Conservation (phyloP, 1,139 yeast species). For the Dujonia santamariae region DNA sequence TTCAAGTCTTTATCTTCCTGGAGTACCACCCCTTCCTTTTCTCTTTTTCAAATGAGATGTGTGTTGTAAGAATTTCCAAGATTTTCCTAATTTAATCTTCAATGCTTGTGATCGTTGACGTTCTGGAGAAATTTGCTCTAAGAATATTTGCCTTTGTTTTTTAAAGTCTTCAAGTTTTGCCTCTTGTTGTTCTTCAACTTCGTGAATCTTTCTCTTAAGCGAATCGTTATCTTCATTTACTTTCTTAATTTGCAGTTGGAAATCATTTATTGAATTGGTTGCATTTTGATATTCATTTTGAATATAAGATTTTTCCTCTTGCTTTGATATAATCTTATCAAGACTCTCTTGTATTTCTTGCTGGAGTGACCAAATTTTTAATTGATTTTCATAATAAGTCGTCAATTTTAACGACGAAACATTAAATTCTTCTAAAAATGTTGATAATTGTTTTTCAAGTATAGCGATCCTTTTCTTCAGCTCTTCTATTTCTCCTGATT, state of each 20-base stretch:
- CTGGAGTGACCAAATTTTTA: constrained; percentile 39
- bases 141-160: constrained; percentile 19
- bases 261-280: constrained; percentile 49
- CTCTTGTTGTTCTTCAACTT: constrained; percentile 20
- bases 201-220: constrained; percentile 26
- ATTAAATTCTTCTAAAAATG: constrained; percentile 15
- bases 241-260: constrained; percentile 37
- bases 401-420: constrained; percentile 17
- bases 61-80: constrained; percentile 36
- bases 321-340: constrained; percentile 32
- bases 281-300: constrained; percentile 63
- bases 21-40: constrained; percentile 41
- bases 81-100: constrained; percentile 28
- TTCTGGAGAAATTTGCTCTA: constrained; percentile 23
- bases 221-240: constrained; percentile 21
- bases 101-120: constrained; percentile 22
- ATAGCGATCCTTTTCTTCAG: constrained; percentile 18
- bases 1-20: constrained; percentile 21
- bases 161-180: constrained; percentile 22
- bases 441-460: constrained; percentile 19
- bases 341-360: constrained; percentile 34
- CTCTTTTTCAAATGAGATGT: constrained; percentile 45
- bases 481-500: constrained; percentile 29
- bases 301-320: constrained; percentile 64
- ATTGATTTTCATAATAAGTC: constrained; percentile 24